Evolutionary conservation across 345 rosid species (phyloP).

Genomic region (Raphanus sativus): DNA sequence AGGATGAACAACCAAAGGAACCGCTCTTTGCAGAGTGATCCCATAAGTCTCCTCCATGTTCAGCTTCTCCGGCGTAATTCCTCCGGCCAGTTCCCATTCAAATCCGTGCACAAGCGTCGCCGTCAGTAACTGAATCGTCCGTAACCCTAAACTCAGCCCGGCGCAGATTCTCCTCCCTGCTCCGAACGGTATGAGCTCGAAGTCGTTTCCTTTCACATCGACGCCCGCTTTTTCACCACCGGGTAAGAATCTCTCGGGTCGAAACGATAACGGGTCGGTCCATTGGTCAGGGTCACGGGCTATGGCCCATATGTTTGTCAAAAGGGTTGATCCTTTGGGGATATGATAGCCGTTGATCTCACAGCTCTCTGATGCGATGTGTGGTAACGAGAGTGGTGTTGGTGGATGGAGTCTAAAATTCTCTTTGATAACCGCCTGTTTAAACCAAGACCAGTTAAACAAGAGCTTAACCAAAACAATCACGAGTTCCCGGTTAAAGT

Average conservation of each 20-base stretch:
- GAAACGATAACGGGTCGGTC: conserved; percentile 59
- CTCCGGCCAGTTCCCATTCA: conserved; percentile 65
- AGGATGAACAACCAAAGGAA: conserved; percentile 62
- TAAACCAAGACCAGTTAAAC: conserved; percentile 5
- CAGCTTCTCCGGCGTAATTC: conserved; percentile 50
- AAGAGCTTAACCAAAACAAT: background rate
- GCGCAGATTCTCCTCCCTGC: conserved; percentile 89
- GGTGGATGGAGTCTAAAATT: conserved; percentile 83
- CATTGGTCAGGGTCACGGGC: conserved; percentile 75
- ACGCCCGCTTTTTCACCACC: conserved; percentile 62
- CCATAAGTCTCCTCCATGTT: conserved; percentile 84
- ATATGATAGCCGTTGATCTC: conserved; percentile 75
- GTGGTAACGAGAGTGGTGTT: conserved; percentile 77
- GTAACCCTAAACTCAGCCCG: conserved; percentile 71
- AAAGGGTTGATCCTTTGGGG: conserved; percentile 63
- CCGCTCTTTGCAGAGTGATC: conserved; percentile 64
- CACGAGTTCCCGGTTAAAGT: background rate
- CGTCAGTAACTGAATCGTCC: conserved; percentile 61
- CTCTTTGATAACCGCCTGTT: conserved; percentile 65
- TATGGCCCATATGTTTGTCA: conserved; percentile 84
- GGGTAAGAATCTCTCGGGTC: conserved; percentile 71
- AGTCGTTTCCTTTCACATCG: conserved; percentile 70
- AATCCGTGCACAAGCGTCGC: conserved; percentile 71
- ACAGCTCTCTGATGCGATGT: conserved; percentile 61
- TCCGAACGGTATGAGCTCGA: conserved; percentile 79